A percentile compares a stretch with the other conserved stretches of the same genome.
Conservation (phyloP, 495 filamentous ascomycete species). For the Penicillium lagena region DNA sequence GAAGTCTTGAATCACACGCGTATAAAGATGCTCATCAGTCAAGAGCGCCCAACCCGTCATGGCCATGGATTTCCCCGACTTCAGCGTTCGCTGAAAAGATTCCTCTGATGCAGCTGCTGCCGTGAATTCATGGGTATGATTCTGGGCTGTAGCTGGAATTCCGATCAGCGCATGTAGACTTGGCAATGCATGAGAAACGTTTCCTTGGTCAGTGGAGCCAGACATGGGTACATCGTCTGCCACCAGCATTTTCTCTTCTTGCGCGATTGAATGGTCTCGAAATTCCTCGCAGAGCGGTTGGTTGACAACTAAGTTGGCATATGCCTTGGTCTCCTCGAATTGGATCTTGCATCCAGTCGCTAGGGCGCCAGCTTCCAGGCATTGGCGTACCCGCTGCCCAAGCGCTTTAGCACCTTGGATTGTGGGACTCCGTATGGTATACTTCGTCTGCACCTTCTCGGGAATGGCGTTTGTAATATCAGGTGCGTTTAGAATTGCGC, state of each 20-base stretch:
- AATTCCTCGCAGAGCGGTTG: background rate
- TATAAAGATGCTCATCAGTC: background rate
- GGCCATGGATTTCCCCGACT: background rate
- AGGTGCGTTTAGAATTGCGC: slow-evolving; percentile 53
- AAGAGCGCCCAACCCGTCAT: background rate
- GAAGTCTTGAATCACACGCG: no score
- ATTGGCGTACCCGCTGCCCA: slow-evolving; percentile 32
- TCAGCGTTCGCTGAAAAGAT: background rate
- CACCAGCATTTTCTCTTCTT: background rate
- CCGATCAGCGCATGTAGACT: background rate
- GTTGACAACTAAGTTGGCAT: background rate
- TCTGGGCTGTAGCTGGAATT: background rate
- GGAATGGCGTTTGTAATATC: slow-evolving; percentile 58
- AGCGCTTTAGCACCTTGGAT: slow-evolving; percentile 7
- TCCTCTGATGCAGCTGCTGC: slow-evolving; percentile 1
- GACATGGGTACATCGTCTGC: background rate
- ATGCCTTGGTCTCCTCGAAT: slow-evolving; percentile 9
- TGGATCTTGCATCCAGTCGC: slow-evolving; percentile 41
- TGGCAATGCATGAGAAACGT: background rate
- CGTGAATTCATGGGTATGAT: slow-evolving; percentile 1
- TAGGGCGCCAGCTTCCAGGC: slow-evolving; percentile 40
- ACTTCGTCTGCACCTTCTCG: no score
- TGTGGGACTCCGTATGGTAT: no score
- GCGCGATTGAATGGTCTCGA: no score
- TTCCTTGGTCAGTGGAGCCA: background rate